Evolutionary conservation across 257 asterid genomes (phyloP).

Genomic region (Solanum ahanhuiri): DNA sequence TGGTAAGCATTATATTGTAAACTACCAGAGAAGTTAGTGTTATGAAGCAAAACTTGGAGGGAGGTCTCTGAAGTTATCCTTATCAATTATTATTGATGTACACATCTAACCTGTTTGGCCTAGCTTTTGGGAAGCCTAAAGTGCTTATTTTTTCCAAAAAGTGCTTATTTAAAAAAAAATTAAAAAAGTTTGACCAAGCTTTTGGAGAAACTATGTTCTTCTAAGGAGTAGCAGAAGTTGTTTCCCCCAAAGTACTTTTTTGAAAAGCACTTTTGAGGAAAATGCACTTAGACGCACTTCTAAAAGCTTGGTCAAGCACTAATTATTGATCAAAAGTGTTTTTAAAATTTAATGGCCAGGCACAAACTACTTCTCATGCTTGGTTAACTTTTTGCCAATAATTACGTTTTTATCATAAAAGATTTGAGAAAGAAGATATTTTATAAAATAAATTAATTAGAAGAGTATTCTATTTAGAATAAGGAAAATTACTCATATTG

Average conservation of each 20-base stretch:
- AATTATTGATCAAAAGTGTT: neutral
- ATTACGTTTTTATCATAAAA: neutral
- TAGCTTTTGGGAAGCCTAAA: neutral
- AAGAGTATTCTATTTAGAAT: neutral
- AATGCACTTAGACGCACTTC: neutral
- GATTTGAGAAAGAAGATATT: neutral
- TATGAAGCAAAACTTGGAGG: neutral
- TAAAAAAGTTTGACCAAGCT: neutral
- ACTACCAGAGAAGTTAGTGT: neutral
- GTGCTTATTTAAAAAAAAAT: neutral
- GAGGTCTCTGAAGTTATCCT: neutral
- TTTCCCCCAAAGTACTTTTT: neutral
- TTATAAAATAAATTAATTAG: neutral
- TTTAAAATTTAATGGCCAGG: neutral
- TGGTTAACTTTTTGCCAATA: neutral
- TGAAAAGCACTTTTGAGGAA: neutral
- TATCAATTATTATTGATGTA: neutral
- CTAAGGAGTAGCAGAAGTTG: neutral
- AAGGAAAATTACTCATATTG: neutral
- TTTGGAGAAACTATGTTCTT: neutral
- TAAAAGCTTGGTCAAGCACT: neutral
- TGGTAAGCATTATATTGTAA: neutral
- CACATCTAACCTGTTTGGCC: neutral
- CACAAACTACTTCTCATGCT: neutral
- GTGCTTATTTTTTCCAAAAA: neutral